Evolutionary conservation across 441 rosid genomes (phyloP), one percentile per base, ranked within the genome.

Genomic region (Sinapis alba): DNA sequence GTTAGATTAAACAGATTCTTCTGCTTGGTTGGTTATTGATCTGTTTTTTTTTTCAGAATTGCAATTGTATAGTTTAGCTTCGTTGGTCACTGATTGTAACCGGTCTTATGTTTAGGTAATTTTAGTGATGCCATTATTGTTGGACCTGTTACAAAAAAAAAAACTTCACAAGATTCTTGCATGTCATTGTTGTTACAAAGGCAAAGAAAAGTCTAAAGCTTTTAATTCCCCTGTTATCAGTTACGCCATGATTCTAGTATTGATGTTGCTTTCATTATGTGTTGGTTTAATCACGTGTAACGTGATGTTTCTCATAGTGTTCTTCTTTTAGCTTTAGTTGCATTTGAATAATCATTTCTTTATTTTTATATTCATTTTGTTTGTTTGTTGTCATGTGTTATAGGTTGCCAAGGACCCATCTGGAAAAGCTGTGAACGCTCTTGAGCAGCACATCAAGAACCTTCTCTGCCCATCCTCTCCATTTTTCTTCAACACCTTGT

Each of bases 381-480:
- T 62, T 56, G 43, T 38, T 23, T 56, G 38, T 65, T 38, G 56
- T 71, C 51, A 63, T 65, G 68, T 65, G 15, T 58, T 69, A 86
- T 51, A 51, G 92, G 93, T 88, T 79, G 94, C 94, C 20, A 87
- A 90, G 77, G 93, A 91, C 59, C 99, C 99, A 62, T 72, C 90
- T 11, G 97, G 97, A n/a, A 84, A 87, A 73, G 88, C 88, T 56
- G 91, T 92, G 76, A 90, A 94, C 82, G 97, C 97, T 21, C 89
- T 94, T 56, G 90, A 92, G 85, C 98, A 94, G 81, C 98, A 94
- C 88, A 94, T 90, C 73, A 88, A 85, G 87, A 94, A 89, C 85
- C 88, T 94, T 51, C 76, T 85, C 12, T 60, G 78, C 38, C 91
- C 98, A 56, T 89, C 94, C 0, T 80, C 91, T 11, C 97, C 94